Percentiles rank a stretch among this genome's conserved stretches.
Conservation (phyloP, 768 basidiomycete genomes). For the Exsudoporus frostii region DNA sequence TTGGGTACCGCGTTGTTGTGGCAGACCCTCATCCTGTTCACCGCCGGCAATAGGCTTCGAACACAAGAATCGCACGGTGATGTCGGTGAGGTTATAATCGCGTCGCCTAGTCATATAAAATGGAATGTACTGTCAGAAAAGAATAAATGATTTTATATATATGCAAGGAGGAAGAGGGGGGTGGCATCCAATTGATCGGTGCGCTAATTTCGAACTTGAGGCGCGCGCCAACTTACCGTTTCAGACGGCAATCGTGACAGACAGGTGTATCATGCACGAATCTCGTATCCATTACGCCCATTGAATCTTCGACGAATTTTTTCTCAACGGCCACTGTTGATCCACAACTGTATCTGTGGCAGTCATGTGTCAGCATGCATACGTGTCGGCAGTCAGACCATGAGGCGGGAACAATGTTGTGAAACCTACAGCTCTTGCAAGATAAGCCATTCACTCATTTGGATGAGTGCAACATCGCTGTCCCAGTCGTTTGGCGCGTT, state of each 20-base stretch:
- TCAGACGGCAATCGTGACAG: slow-evolving; percentile 58
- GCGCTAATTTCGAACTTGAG: slow-evolving; percentile 6
- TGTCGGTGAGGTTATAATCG: slow-evolving; percentile 58
- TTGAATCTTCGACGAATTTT: slow-evolving; percentile 21
- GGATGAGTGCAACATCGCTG: slow-evolving; percentile 52
- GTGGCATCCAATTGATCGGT: slow-evolving; percentile 5
- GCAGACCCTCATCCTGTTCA: slow-evolving; percentile 23
- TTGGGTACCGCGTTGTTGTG: slow-evolving; percentile 22
- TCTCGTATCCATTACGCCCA: slow-evolving; percentile 30
- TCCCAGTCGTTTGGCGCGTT: slow-evolving; percentile 59
- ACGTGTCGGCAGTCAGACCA: slow-evolving; percentile 2
- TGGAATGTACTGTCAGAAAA: slow-evolving; percentile 16
- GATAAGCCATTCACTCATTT: slow-evolving; percentile 61
- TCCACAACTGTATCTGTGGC: slow-evolving; percentile 53
- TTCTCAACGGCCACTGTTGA: slow-evolving; percentile 52
- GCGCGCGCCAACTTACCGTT: slow-evolving; percentile 42
- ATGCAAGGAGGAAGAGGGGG: neutral
- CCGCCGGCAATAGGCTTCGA: slow-evolving; percentile 32
- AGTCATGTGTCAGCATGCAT: slow-evolving; percentile 17
- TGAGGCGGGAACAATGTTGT: slow-evolving; percentile 3
- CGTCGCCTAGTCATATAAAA: slow-evolving; percentile 26
- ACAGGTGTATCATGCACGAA: slow-evolving; percentile 52
- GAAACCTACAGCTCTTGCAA: slow-evolving; percentile 54
- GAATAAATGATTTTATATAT: slow-evolving; percentile 3
- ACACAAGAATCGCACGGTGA: slow-evolving; percentile 51